Evolutionary conservation across 768 basidiomycete species (phyloP).

Genomic region (Boletus fagicola): DNA sequence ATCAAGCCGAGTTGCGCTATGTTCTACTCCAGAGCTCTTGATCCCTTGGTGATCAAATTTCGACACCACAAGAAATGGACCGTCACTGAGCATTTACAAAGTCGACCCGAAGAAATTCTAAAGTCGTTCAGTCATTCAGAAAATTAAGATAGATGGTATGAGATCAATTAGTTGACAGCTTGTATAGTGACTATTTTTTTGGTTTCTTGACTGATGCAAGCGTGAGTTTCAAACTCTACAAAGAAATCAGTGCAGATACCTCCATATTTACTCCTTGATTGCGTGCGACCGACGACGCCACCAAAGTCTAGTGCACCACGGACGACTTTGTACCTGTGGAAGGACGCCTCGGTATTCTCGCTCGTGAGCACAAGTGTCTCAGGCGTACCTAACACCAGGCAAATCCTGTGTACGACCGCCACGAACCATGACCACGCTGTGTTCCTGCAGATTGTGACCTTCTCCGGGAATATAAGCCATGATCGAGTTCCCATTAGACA

Average conservation of each 20-base stretch:
- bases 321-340: slow-evolving; percentile 85
- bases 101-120: not conserved
- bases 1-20: not conserved
- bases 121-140: not conserved
- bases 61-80: not conserved
- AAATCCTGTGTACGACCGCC: slow-evolving; percentile 97
- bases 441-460: slow-evolving; percentile 97
- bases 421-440: slow-evolving; percentile 91
- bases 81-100: not conserved
- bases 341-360: slow-evolving; percentile 1
- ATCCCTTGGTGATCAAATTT: not conserved
- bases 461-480: slow-evolving; percentile 97
- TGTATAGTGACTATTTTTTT: slow-evolving; percentile 53
- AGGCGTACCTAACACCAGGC: slow-evolving; percentile 86
- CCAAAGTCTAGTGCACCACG: slow-evolving; percentile 90
- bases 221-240: slow-evolving; percentile 2
- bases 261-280: slow-evolving; percentile 88
- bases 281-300: slow-evolving; percentile 81
- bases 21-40: not conserved
- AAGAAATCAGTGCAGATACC: slow-evolving; percentile 46
- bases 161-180: not conserved
- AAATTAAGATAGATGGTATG: slow-evolving; percentile 1
- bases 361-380: not conserved
- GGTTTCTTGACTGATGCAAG: slow-evolving; percentile 76
- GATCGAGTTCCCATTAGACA: slow-evolving; percentile 83